Conservation (phyloP, 345 rosid genomes). For the Arabidopsis suecica region DNA sequence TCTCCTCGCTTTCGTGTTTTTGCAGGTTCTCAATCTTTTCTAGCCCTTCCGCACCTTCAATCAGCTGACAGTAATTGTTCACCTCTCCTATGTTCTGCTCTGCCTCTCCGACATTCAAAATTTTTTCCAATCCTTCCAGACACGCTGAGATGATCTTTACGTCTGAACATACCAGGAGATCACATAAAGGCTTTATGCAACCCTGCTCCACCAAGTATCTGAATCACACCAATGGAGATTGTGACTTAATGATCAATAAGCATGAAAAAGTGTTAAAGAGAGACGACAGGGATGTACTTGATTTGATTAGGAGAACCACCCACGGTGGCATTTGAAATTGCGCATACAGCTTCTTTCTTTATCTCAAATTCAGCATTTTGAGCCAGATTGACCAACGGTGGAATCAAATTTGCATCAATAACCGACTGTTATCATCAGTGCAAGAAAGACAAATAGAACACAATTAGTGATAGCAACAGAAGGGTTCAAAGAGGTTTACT, state of each 20-base stretch:
- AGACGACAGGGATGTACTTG: not conserved
- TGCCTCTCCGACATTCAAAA: not conserved
- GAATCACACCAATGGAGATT: not conserved
- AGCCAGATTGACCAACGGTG: not conserved
- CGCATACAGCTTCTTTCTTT: not conserved
- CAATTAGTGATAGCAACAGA: not conserved
- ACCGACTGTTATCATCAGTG: not conserved
- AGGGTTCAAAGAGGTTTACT: not conserved
- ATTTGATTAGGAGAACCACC: not conserved
- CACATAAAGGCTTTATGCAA: not conserved
- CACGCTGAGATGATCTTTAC: not conserved
- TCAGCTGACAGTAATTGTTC: not conserved
- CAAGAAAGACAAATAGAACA: not conserved
- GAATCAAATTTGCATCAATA: not conserved
- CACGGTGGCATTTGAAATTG: not conserved
- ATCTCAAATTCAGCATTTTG: not conserved
- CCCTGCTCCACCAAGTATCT: constrained; percentile 4
- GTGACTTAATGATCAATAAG: not conserved
- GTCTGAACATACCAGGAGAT: not conserved
- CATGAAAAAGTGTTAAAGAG: not conserved
- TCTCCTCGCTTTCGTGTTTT: not conserved
- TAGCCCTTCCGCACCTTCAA: not conserved
- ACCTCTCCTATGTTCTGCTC: not conserved
- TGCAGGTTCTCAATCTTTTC: not conserved
- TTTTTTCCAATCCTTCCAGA: not conserved